Percentiles rank a stretch among this genome's conserved stretches.
Conservation (phyloP, 345 rosid species). For the Populus alba region DNA sequence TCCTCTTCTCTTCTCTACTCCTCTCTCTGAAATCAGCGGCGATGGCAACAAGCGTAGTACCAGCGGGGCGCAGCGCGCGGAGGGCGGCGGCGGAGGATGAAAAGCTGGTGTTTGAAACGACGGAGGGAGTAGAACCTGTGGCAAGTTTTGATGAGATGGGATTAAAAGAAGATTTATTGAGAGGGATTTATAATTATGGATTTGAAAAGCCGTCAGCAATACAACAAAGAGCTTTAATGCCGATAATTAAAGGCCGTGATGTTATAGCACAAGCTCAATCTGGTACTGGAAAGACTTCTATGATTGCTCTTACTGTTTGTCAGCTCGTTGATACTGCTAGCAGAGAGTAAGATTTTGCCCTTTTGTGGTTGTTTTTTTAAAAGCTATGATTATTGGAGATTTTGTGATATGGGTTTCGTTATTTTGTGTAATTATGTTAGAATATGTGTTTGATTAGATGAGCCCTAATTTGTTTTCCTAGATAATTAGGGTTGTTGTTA, state of each 20-base stretch:
- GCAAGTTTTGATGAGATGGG: constrained; percentile 84
- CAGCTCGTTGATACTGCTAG: constrained; percentile 67
- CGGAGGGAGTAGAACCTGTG: constrained; percentile 83
- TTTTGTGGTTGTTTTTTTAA: background rate
- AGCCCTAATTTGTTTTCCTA: constrained; percentile 25
- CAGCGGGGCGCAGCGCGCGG: constrained; percentile 39
- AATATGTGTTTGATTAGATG: background rate
- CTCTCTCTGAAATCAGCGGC: background rate
- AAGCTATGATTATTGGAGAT: background rate
- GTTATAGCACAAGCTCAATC: constrained; percentile 98
- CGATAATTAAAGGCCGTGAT: constrained; percentile 83
- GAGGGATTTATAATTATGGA: constrained; percentile 83
- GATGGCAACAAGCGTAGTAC: constrained; percentile 18
- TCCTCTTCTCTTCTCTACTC: background rate
- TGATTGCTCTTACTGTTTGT: constrained; percentile 95
- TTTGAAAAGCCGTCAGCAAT: constrained; percentile 96
- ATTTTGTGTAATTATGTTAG: background rate
- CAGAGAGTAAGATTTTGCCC: constrained; percentile 55
- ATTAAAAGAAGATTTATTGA: constrained; percentile 69
- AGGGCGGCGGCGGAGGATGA: constrained; percentile 47
- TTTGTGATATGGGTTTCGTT: background rate
- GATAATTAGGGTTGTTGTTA: too few species aligned
- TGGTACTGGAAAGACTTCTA: constrained; percentile 96
- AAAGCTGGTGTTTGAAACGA: constrained; percentile 76
- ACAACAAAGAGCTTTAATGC: constrained; percentile 94